Conservation (phyloP, 1,284 basidiomycete species). For the Cystobasidiaceae sp. region DNA sequence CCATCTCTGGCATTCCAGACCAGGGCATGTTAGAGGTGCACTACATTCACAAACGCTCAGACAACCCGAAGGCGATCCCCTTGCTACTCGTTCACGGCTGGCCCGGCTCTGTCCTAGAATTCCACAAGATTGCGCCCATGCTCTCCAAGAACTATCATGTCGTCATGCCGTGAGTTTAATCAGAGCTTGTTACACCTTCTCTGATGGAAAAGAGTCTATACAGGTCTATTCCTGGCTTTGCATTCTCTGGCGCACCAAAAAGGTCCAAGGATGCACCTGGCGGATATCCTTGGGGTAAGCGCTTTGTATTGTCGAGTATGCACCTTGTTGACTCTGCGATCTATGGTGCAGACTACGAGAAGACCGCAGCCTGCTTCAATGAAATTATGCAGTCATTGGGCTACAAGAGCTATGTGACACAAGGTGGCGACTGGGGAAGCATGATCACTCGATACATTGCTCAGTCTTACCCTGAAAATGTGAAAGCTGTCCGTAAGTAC, state of each 20-base stretch:
- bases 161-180: slow-evolving; percentile 33
- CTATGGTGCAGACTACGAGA: background rate
- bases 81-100: slow-evolving; percentile 38
- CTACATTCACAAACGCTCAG: slow-evolving; percentile 32
- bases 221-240: background rate
- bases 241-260: slow-evolving; percentile 28
- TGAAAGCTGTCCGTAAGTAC: slow-evolving; percentile 2
- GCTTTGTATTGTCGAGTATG: too few relatives aligned
- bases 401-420: slow-evolving; percentile 33
- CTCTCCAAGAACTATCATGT: slow-evolving; percentile 33
- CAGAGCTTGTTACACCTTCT: slow-evolving; percentile 34
- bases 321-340: too few relatives aligned
- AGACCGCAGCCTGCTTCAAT: slow-evolving; percentile 34
- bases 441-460: slow-evolving; percentile 5
- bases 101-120: slow-evolving; percentile 37
- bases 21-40: slow-evolving; percentile 30
- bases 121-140: slow-evolving; percentile 26
- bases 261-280: slow-evolving; percentile 21
- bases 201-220: background rate
- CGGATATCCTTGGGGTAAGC: slow-evolving; percentile 11
- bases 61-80: slow-evolving; percentile 29
- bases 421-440: slow-evolving; percentile 32
- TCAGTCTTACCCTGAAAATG: slow-evolving; percentile 6
- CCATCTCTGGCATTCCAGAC: slow-evolving; percentile 23
- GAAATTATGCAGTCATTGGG: slow-evolving; percentile 36